Evolutionary conservation across 2,329 filamentous ascomycete genomes (phyloP).

Genomic region (Ciborinia camelliae): DNA sequence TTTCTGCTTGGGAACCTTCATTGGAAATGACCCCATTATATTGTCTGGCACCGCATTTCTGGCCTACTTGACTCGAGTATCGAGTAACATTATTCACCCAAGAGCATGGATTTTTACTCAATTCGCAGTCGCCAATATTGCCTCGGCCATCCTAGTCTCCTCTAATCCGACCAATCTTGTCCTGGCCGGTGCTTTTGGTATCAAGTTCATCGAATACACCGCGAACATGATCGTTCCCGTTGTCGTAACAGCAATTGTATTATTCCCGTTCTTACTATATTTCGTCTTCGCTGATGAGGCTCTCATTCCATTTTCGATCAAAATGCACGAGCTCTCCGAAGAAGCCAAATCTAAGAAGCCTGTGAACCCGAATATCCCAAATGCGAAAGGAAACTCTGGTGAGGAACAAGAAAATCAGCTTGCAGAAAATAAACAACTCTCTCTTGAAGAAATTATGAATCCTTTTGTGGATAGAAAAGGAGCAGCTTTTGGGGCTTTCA

Average conservation of each 20-base stretch:
- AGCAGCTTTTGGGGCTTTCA: conserved; percentile 58
- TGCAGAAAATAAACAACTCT: conserved; percentile 54
- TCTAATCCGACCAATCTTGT: conserved; percentile 77
- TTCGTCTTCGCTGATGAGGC: conserved; percentile 62
- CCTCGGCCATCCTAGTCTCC: conserved; percentile 71
- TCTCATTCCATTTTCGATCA: conserved; percentile 62
- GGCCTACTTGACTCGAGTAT: conserved; percentile 73
- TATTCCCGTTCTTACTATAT: conserved; percentile 69
- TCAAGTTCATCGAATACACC: conserved; percentile 70
- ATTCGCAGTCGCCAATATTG: conserved; percentile 69
- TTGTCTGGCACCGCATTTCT: conserved; percentile 71
- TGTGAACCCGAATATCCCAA: conserved; percentile 70
- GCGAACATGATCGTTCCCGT: conserved; percentile 76
- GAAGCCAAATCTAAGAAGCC: conserved; percentile 54
- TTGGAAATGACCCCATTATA: conserved; percentile 74
- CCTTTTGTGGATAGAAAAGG: conserved; percentile 67
- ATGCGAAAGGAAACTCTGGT: conserved; percentile 53
- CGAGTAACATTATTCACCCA: conserved; percentile 67
- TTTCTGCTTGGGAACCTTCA: conserved; percentile 62
- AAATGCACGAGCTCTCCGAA: conserved; percentile 64
- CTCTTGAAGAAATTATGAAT: conserved; percentile 71
- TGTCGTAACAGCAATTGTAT: conserved; percentile 60
- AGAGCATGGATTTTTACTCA: conserved; percentile 71
- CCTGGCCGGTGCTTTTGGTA: conserved; percentile 66
- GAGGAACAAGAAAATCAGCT: conserved; percentile 47